Evolutionary conservation across 352 stramenopile species (phyloP).

Genomic region (Phytophthora sojae): DNA sequence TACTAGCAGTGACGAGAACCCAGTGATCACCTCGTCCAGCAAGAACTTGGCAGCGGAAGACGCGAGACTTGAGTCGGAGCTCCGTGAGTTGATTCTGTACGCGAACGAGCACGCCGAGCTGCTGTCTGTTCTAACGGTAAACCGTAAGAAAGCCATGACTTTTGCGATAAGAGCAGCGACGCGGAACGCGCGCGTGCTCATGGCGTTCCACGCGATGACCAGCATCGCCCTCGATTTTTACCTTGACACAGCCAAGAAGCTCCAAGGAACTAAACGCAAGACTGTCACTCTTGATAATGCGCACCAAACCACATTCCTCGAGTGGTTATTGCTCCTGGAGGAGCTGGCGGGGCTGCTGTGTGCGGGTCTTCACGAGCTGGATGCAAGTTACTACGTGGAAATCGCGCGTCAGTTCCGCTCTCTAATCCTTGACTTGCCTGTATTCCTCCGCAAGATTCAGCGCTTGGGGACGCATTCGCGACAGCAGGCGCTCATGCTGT

Average conservation of each 20-base stretch:
- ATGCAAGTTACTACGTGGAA: constrained; percentile 45
- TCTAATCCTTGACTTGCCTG: constrained; percentile 42
- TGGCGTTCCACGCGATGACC: constrained; percentile 44
- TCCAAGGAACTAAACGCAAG: not conserved
- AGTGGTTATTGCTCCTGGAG: constrained; percentile 55
- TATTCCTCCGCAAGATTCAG: constrained; percentile 56
- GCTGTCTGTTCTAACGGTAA: constrained; percentile 41
- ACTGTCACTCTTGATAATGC: not conserved
- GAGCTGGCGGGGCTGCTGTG: constrained; percentile 50
- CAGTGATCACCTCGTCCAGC: constrained; percentile 3
- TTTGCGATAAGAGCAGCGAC: constrained; percentile 39
- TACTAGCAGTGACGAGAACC: constrained; percentile 8
- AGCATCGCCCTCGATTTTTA: constrained; percentile 51
- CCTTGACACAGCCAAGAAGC: constrained; percentile 33
- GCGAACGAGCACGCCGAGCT: constrained; percentile 37
- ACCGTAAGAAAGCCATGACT: constrained; percentile 51
- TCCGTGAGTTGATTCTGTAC: constrained; percentile 41
- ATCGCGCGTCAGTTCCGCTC: constrained; percentile 39
- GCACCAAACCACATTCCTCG: constrained; percentile 14
- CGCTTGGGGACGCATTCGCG: constrained; percentile 31
- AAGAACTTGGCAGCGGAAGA: constrained; percentile 24
- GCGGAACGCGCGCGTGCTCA: constrained; percentile 41
- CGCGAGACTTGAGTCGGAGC: constrained; percentile 26
- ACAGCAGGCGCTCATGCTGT: constrained; percentile 39
- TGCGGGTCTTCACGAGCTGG: constrained; percentile 49